Base-by-base conservation (phyloP, 1,139 yeast genomes). In the Magnusiomyces fungicola region DNA sequence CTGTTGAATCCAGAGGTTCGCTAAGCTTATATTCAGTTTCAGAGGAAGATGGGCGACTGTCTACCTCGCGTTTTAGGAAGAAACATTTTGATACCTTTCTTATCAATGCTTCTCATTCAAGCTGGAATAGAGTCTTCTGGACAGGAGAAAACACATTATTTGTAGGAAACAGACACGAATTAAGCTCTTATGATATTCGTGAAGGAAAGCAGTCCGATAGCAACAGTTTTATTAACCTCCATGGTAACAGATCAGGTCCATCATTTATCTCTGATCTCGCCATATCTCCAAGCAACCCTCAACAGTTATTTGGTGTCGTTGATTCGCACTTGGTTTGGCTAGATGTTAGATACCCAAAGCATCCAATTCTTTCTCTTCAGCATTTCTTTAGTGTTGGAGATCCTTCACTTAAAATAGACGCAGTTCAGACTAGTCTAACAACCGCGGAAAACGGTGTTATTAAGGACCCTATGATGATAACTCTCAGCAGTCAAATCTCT, bases 331-430 rank as follows among this genome's bases (percentile, higher is more conserved):
- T 41, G 22, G 9, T 41, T 18, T 41, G 44, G 44, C 12, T 41
- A 5, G 44, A 41, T 16, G 7, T 24, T 12, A 41, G 34, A 29
- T 19, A 27, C 23, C 33, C 34, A 4, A 19, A 29, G 5, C 21
- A 30, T 7, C 44, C 44, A 16, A 19, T 41, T 14, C 24, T 41
- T 5, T 41, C 44, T 18, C 7, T 41, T 18, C 24, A 29, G 9
- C 44, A 41, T 29, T 12, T 21, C 18, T 24, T 41, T 12, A 16
- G n/a, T 19, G 19, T 36, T 6, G 24, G 29, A 18, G 44, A 41
- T 16, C 44, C 44, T 6, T 27, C 44, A 4, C n/a, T 29, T 12
- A 41, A 41, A 41, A 41, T 41, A n/a, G 36, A 41, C 18, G 44
- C 25, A 16, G 44, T 29, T 12, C n/a, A n/a, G n/a, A n/a, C n/a